A percentile compares a stretch with the other conserved stretches of the same genome.
These are phyloP conservation scores for Knoxia roxburghii DNA, from an alignment of 257 asterid species.

Conservation along the genomic window DNA sequence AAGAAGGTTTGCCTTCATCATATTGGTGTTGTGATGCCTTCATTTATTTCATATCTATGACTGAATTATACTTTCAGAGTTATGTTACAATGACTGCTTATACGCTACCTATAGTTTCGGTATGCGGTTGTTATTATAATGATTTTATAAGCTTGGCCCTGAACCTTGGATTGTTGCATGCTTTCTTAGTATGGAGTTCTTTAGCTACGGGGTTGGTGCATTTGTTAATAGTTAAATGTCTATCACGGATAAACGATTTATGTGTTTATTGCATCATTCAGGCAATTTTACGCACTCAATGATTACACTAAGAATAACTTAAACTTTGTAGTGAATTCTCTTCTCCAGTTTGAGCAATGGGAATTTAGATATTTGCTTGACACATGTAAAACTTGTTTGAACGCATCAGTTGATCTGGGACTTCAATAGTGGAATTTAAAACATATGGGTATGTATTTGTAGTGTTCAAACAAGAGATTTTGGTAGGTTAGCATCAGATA, in stretches of 20 bases:
- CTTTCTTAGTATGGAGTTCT: neutral
- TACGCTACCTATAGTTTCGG: neutral
- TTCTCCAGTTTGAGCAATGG: neutral
- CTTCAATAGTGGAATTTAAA: neutral
- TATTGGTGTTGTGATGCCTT: neutral
- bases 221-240: neutral
- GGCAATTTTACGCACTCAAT: neutral
- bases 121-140: neutral
- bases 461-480: neutral
- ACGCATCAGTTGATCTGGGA: neutral
- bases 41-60: neutral
- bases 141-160: neutral
- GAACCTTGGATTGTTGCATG: neutral
- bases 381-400: neutral
- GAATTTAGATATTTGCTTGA: neutral
- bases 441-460: neutral
- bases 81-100: neutral
- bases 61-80: too few relatives aligned
- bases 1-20: slow-evolving; percentile 47
- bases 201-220: neutral
- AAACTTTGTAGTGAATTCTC: neutral
- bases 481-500: neutral
- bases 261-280: neutral
- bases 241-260: neutral
- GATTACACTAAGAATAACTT: neutral